These are phyloP conservation scores for Debaryomyces subglobosus DNA, from an alignment of 1,139 yeast species.

Conservation along the genomic window DNA sequence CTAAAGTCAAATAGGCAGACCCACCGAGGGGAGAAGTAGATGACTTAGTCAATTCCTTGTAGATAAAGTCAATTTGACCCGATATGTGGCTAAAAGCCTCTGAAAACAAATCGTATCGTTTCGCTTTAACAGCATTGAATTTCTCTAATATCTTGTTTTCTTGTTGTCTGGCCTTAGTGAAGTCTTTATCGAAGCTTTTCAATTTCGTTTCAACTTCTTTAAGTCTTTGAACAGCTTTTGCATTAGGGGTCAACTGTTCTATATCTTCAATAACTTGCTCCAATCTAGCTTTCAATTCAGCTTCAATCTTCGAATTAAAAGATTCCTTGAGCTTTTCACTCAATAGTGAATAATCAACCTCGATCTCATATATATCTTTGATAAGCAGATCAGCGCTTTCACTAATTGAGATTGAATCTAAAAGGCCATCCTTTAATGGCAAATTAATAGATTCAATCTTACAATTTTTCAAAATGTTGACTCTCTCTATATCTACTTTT, in stretches of 20 bases:
- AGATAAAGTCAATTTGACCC: slow-evolving; percentile 71
- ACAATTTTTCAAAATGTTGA: slow-evolving; percentile 68
- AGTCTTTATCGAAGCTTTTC: slow-evolving; percentile 65
- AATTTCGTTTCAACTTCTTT: slow-evolving; percentile 68
- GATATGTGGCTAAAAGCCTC: slow-evolving; percentile 79
- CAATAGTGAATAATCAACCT: slow-evolving; percentile 59
- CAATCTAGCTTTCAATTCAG: slow-evolving; percentile 47
- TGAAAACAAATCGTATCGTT: slow-evolving; percentile 65
- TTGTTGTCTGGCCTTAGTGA: slow-evolving; percentile 59
- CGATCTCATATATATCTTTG: slow-evolving; percentile 49
- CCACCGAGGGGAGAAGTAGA: slow-evolving; percentile 81
- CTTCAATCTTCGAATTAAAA: slow-evolving; percentile 42
- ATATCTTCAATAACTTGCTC: slow-evolving; percentile 46
- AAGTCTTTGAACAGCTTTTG: slow-evolving; percentile 77
- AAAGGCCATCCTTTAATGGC: slow-evolving; percentile 64
- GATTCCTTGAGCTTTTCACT: slow-evolving; percentile 47
- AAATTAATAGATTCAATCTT: slow-evolving; percentile 70
- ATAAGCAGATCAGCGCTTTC: slow-evolving; percentile 44
- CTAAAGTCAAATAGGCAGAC: slow-evolving; percentile 84
- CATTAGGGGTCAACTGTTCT: slow-evolving; percentile 72
- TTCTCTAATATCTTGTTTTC: slow-evolving; percentile 60
- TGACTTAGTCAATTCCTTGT: slow-evolving; percentile 81
- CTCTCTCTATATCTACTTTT: slow-evolving; percentile 58
- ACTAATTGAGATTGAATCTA: slow-evolving; percentile 52
- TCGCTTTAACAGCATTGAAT: slow-evolving; percentile 62